These are phyloP conservation scores for Debaryomycetaceae sp. DNA, from an alignment of 1,139 yeast species.

Conservation along the genomic window DNA sequence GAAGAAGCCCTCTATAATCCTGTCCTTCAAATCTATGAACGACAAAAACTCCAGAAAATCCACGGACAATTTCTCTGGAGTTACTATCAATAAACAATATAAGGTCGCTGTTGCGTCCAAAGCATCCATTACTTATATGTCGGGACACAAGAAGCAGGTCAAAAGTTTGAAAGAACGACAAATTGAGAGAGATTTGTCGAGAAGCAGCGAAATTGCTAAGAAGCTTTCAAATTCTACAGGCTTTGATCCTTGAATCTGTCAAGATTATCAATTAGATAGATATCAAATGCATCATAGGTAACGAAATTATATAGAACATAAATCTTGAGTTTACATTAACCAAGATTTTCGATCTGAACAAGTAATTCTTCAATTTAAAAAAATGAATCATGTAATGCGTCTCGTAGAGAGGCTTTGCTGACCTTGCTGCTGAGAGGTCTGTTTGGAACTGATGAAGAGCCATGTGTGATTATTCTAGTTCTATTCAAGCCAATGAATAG, in stretches of 20 bases:
- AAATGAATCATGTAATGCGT: constrained; percentile 21
- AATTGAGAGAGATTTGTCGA: constrained; percentile 25
- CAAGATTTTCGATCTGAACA: constrained; percentile 1
- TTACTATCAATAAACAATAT: constrained; percentile 53
- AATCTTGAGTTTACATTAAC: background rate
- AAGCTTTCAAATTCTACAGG: constrained; percentile 17
- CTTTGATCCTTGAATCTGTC: constrained; percentile 14
- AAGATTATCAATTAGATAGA: constrained; percentile 1
- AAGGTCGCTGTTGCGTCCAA: constrained; percentile 56
- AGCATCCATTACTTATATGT: constrained; percentile 56
- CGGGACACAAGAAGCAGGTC: constrained; percentile 26
- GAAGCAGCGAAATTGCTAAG: constrained; percentile 15
- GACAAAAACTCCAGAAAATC: constrained; percentile 33
- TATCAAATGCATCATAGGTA: constrained; percentile 1
- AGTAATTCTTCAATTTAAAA: too few relatives aligned
- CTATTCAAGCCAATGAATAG: constrained; percentile 49
- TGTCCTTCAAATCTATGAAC: constrained; percentile 41
- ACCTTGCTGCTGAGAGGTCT: constrained; percentile 36
- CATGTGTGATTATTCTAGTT: constrained; percentile 40
- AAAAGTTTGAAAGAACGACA: constrained; percentile 28
- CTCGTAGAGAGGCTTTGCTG: constrained; percentile 31
- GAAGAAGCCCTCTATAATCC: constrained; percentile 47
- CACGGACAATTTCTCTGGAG: constrained; percentile 47
- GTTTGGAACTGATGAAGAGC: constrained; percentile 35
- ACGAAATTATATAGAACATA: constrained; percentile 4